Conservation (phyloP, 306 rosid genomes). For the Corylus heterophylla region DNA sequence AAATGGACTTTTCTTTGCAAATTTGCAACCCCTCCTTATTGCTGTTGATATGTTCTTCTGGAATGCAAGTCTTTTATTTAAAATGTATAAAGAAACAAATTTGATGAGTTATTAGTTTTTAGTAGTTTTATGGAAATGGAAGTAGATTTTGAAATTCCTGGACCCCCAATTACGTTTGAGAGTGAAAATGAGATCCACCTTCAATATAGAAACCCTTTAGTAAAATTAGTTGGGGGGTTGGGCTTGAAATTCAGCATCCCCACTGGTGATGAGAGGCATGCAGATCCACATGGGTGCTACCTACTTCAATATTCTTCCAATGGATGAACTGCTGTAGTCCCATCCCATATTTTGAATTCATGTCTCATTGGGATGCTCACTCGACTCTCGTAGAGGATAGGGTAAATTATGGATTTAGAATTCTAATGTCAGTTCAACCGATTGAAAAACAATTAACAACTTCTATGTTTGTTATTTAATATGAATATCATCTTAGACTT, state of each 20-base stretch:
- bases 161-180: background rate
- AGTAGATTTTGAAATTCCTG: background rate
- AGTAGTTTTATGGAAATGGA: background rate
- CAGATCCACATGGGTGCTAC: background rate
- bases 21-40: background rate
- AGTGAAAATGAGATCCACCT: background rate
- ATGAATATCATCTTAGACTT: background rate
- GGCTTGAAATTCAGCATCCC: background rate
- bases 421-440: background rate
- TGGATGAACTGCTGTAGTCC: background rate
- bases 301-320: background rate
- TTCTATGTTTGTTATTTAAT: background rate
- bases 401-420: background rate
- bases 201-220: background rate
- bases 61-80: background rate
- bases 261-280: background rate
- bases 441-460: background rate
- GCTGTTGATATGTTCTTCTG: background rate
- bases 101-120: background rate
- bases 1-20: background rate
- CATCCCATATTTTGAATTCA: background rate
- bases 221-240: background rate
- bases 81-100: background rate
- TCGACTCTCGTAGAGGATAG: background rate
- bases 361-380: background rate